Evolutionary conservation across 345 rosid genomes (phyloP).

Genomic region (Anastatica hierochuntica): DNA sequence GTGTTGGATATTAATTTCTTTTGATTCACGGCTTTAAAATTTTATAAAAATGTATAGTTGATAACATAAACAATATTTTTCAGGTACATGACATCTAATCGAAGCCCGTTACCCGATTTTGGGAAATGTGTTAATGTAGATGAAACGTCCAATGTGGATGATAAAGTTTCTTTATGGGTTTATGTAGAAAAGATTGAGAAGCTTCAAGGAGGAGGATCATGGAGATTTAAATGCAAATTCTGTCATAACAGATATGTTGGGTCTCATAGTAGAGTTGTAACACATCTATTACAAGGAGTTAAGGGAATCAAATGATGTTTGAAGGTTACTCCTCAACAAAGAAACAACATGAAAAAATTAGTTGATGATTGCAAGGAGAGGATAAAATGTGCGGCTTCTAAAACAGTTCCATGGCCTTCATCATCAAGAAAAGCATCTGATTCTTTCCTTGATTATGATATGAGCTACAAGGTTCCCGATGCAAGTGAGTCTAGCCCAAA

Average conservation of each 20-base stretch:
- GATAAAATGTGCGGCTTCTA: not conserved
- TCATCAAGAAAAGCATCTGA: not conserved
- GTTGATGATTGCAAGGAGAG: not conserved
- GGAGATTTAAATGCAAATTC: constrained; percentile 3
- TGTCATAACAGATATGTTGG: not conserved
- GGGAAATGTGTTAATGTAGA: not conserved
- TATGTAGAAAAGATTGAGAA: not conserved
- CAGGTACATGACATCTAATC: too few species aligned
- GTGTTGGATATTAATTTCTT: too few species aligned
- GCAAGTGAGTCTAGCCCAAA: not conserved
- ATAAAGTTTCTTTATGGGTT: not conserved
- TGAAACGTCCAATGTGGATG: not conserved
- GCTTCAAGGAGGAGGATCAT: not conserved
- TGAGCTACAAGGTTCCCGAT: not conserved
- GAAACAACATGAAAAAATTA: not conserved
- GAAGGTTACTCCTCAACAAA: not conserved
- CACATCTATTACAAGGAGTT: not conserved
- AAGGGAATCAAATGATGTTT: not conserved
- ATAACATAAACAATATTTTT: too few species aligned
- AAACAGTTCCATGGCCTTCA: not conserved
- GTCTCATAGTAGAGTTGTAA: not conserved
- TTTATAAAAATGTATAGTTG: too few species aligned
- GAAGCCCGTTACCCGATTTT: too few species aligned
- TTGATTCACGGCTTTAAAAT: too few species aligned
- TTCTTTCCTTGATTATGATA: constrained; percentile 2